Evolutionary conservation across 768 basidiomycete genomes (phyloP).

Genomic region (Strobilomyces dryophilus): DNA sequence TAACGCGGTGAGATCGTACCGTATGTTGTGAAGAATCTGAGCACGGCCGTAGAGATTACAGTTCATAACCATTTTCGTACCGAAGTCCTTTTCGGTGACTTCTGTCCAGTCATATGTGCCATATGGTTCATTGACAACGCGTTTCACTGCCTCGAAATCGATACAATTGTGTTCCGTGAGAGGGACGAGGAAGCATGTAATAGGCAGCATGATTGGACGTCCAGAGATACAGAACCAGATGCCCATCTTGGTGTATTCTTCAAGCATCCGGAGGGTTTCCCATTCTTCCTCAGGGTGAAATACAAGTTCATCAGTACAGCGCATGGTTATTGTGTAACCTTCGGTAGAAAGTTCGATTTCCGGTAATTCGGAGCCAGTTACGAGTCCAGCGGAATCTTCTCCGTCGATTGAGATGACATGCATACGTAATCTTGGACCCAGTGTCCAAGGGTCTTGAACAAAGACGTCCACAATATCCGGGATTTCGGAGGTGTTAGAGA

Average conservation of each 20-base stretch:
- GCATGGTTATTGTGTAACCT: conserved; percentile 33
- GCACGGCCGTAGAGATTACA: conserved; percentile 51
- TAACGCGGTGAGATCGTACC: conserved; percentile 62
- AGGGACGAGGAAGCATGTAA: conserved; percentile 66
- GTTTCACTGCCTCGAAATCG: conserved; percentile 56
- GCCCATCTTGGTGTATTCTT: conserved; percentile 60
- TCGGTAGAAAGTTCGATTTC: conserved; percentile 40
- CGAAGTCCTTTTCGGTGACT: conserved; percentile 47
- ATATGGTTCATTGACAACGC: conserved; percentile 43
- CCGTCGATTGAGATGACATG: conserved; percentile 57
- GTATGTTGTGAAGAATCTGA: conserved; percentile 52
- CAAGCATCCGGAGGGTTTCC: conserved; percentile 48
- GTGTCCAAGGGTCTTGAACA: conserved; percentile 66
- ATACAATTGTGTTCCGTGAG: conserved; percentile 45
- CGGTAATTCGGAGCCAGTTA: conserved; percentile 60
- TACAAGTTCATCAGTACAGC: conserved; percentile 45
- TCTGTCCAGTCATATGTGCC: conserved; percentile 55
- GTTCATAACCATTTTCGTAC: conserved; percentile 51
- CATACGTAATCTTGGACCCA: conserved; percentile 54
- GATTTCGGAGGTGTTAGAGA: conserved; percentile 41
- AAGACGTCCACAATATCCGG: conserved; percentile 54
- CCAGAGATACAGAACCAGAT: conserved; percentile 62
- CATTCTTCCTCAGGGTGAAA: conserved; percentile 46
- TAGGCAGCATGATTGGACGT: conserved; percentile 45
- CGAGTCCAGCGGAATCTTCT: conserved; percentile 50